Evolutionary conservation across 768 basidiomycete species (phyloP), one percentile per base, ranked within the genome.

Genomic region (Rhodosporidiobolus odoratus): DNA sequence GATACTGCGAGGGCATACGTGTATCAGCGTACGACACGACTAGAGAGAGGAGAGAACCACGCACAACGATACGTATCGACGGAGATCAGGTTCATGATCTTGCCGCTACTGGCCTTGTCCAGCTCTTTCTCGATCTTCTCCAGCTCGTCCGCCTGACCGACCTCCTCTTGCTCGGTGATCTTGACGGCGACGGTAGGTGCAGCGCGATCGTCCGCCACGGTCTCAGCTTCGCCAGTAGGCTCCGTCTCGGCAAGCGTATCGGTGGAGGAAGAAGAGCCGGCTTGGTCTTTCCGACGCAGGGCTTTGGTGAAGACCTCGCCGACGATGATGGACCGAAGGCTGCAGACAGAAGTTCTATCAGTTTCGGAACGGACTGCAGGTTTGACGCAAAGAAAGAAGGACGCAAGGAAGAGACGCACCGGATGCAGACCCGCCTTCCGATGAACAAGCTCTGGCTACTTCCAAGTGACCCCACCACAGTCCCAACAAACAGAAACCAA

Each of bases 321-420:
- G 34, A 56, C 54, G 54, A 56, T 35, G 54, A 56, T 56, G 9
- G 54, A 56, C 15, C 54, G 32, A 12, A 53, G 52, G 9, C 52
- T 53, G 52, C 30, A 81, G 77, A 0, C 82, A n/a, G n/a, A n/a
- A n/a, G n/a, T n/a, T n/a, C 77, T 0, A 81, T 82, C 81, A 47
- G 80, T 77, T 12, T 45, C 43, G 23, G 43, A 12, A 45, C 13
- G 23, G 12, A 45, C 13, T 45, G 13, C 23, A 12, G 25, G 9
- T 15, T 10, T 16, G 48, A 50, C 48, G 19, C 35, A 58, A 16
- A 35, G n/a, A 25, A 40, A 21, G n/a, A 21, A 23, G 27, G 8
- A 19, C 13, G 48, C 12, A 50, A 27, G 3, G 5, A 19, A 32
- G 17, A 9, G 12, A 35, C 56, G 30, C 45, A 65, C 53, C 73